These are phyloP conservation scores for Sonneratia caseolaris DNA, from an alignment of 345 rosid genomes.

Conservation along the genomic window DNA sequence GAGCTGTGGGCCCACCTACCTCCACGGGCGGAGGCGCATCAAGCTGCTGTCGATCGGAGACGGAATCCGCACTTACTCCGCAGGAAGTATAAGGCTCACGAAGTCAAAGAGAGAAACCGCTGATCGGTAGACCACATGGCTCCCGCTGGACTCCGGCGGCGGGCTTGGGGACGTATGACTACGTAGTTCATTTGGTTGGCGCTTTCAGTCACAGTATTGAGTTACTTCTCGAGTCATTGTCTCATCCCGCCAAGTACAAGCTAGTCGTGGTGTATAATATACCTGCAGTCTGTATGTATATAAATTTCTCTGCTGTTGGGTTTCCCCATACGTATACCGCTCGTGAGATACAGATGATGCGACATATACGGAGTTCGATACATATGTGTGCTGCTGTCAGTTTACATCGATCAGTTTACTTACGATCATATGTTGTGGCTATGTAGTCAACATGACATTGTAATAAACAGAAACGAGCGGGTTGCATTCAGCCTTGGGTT, in stretches of 20 bases:
- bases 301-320: no score
- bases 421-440: no score
- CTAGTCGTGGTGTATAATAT: neutral
- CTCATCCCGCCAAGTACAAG: neutral
- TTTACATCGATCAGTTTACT: no score
- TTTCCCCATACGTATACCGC: no score
- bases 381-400: no score
- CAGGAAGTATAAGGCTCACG: constrained; percentile 6
- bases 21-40: neutral
- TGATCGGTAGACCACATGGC: neutral
- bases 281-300: neutral
- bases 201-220: constrained; percentile 4
- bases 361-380: no score
- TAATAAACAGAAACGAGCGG: no score
- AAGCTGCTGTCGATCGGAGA: neutral
- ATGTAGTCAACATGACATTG: no score
- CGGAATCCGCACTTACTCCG: constrained; percentile 9
- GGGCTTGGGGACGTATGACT: neutral
- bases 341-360: no score
- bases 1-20: neutral
- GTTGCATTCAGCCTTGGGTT: no score
- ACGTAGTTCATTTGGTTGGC: neutral
- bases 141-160: neutral
- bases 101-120: neutral
- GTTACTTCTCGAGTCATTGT: neutral